Evolutionary conservation across 805 yeast genomes (phyloP).

Genomic region (Scheffersomyces coipomensis): DNA sequence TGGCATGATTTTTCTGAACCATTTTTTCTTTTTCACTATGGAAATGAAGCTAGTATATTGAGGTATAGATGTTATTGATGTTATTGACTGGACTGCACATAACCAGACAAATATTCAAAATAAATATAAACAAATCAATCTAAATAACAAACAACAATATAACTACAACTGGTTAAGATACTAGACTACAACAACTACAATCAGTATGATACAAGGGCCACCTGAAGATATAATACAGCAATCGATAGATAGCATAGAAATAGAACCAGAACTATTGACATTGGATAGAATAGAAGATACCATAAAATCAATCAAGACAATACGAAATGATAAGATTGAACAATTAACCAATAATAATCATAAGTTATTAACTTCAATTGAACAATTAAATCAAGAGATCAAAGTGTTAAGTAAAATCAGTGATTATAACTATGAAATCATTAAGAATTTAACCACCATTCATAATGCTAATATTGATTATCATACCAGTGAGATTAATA

Average conservation of each 20-base stretch:
- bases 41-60: too few species aligned
- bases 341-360: conserved; percentile 6
- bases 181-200: too few species aligned
- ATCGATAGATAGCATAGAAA: conserved; percentile 27
- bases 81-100: too few species aligned
- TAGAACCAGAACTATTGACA: conserved; percentile 49
- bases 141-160: too few species aligned
- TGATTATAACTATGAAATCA: conserved; percentile 16
- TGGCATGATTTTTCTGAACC: too few species aligned
- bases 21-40: too few species aligned
- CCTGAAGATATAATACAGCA: conserved; percentile 10
- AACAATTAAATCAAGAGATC: conserved; percentile 13
- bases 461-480: not conserved
- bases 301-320: conserved; percentile 23
- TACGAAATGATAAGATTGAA: conserved; percentile 24
- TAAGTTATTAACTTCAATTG: conserved; percentile 9
- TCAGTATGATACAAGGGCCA: conserved; percentile 1
- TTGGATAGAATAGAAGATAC: conserved; percentile 44
- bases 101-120: too few species aligned
- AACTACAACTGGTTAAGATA: too few species aligned
- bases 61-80: too few species aligned
- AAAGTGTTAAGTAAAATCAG: conserved; percentile 18
- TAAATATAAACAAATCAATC: too few species aligned
- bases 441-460: conserved; percentile 1
- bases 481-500: not conserved